phyloP scores from a whole-genome alignment of 2,329 filamentous ascomycete genomes.

The Penicillium olsonii region DNA sequence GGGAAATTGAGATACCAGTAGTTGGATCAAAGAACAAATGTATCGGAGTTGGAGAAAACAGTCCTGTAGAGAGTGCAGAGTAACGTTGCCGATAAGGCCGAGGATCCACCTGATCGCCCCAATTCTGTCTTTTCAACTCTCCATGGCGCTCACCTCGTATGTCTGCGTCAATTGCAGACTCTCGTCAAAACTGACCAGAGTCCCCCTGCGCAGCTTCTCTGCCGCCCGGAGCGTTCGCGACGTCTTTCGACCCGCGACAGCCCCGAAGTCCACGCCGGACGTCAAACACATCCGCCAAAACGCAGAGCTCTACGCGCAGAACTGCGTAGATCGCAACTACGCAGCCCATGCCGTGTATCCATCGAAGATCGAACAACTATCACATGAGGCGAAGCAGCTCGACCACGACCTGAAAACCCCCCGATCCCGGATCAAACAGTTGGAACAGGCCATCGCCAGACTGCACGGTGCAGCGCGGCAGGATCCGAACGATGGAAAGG shows the following conservation, averaged over 20 bases:
- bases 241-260: constrained; percentile 62
- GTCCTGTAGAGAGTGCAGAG: too few relatives aligned
- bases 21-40: too few relatives aligned
- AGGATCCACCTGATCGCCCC: constrained; percentile 15
- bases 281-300: constrained; percentile 89
- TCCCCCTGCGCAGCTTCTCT: constrained; percentile 23
- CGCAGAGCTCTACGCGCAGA: constrained; percentile 75
- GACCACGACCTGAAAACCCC: constrained; percentile 43
- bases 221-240: constrained; percentile 24
- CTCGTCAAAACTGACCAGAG: constrained; percentile 12
- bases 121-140: constrained; percentile 8
- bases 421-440: constrained; percentile 45
- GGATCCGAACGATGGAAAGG: constrained; percentile 8
- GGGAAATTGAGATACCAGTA: not conserved
- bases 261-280: constrained; percentile 77
- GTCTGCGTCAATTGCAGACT: constrained; percentile 38
- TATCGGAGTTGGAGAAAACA: too few relatives aligned
- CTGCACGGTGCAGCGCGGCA: constrained; percentile 30
- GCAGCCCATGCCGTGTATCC: constrained; percentile 54
- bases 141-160: constrained; percentile 33
- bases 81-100: too few relatives aligned
- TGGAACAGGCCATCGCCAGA: constrained; percentile 45
- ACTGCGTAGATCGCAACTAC: constrained; percentile 86
- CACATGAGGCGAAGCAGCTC: constrained; percentile 39
- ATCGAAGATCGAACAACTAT: constrained; percentile 51